Conservation (phyloP, 2,329 filamentous ascomycete species). For the Penicillium sp. region DNA sequence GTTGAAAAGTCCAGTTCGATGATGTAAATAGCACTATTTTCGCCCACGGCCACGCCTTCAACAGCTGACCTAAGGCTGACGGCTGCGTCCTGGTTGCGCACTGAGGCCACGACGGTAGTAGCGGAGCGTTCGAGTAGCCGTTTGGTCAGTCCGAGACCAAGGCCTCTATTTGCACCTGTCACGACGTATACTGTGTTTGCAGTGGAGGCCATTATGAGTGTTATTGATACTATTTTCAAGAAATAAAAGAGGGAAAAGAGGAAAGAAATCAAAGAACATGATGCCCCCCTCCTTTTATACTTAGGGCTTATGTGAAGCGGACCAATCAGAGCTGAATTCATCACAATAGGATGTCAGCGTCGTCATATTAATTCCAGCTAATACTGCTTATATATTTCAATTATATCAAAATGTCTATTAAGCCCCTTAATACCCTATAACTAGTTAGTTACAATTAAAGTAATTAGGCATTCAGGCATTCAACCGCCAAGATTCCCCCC, state of each 20-base stretch:
- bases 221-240: not conserved
- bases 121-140: slow-evolving; percentile 20
- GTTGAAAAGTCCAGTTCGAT: slow-evolving; percentile 24
- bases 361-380: not conserved
- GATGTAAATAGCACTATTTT: slow-evolving; percentile 17
- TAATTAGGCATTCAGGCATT: not conserved
- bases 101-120: slow-evolving; percentile 24
- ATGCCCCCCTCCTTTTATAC: not conserved
- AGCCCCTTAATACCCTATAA: no score
- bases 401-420: no score
- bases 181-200: slow-evolving; percentile 29
- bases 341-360: not conserved
- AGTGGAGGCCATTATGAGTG: not conserved
- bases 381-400: not conserved
- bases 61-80: slow-evolving; percentile 7
- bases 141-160: slow-evolving; percentile 26
- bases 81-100: slow-evolving; percentile 15
- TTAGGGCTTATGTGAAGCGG: not conserved
- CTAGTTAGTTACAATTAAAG: no score
- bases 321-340: not conserved
- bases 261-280: not conserved
- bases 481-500: not conserved
- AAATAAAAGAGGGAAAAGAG: not conserved
- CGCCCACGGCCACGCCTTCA: not conserved
- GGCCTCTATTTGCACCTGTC: slow-evolving; percentile 31